A percentile compares a stretch with the other conserved stretches of the same genome.
Conservation (phyloP, 2,329 filamentous ascomycete genomes). For the Sporothrix euskadiensis region DNA sequence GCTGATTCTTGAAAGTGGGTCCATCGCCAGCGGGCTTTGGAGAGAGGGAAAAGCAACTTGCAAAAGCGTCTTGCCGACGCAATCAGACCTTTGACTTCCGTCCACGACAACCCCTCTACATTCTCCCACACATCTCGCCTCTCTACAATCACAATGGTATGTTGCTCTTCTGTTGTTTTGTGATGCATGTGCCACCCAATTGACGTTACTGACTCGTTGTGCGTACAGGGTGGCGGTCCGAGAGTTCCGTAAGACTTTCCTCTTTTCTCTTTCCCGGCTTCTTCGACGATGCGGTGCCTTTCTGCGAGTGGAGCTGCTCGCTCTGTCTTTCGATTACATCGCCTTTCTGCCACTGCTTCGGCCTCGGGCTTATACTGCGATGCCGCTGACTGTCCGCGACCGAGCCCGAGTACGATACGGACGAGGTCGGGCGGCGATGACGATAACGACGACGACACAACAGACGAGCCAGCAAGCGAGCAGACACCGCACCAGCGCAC, state of each 20-base stretch:
- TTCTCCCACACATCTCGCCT: conserved; percentile 14
- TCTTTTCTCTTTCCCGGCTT: not conserved
- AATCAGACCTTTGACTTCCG: not conserved
- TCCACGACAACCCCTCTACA: conserved; percentile 5
- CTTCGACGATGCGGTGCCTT: not conserved
- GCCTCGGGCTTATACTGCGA: not conserved
- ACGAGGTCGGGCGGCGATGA: not conserved
- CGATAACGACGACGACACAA: not conserved
- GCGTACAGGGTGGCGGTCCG: conserved; percentile 70
- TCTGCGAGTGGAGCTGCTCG: not conserved
- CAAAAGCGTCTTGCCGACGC: conserved; percentile 23
- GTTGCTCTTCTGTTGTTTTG: conserved; percentile 27
- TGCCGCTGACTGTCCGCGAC: not conserved
- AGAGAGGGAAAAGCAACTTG: conserved; percentile 16
- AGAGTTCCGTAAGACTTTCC: conserved; percentile 53
- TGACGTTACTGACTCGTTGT: conserved; percentile 38
- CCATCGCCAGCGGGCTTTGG: not conserved
- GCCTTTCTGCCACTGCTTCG: too few species aligned
- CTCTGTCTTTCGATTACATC: too few species aligned
- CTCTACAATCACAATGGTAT: conserved; percentile 52
- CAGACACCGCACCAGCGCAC: not conserved
- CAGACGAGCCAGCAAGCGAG: not conserved
- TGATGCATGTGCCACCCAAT: not conserved
- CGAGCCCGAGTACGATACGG: not conserved
- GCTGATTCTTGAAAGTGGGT: conserved; percentile 30